These are phyloP conservation scores for Cercospora sp. DNA, from an alignment of 2,329 filamentous ascomycete genomes.

Conservation along the genomic window DNA sequence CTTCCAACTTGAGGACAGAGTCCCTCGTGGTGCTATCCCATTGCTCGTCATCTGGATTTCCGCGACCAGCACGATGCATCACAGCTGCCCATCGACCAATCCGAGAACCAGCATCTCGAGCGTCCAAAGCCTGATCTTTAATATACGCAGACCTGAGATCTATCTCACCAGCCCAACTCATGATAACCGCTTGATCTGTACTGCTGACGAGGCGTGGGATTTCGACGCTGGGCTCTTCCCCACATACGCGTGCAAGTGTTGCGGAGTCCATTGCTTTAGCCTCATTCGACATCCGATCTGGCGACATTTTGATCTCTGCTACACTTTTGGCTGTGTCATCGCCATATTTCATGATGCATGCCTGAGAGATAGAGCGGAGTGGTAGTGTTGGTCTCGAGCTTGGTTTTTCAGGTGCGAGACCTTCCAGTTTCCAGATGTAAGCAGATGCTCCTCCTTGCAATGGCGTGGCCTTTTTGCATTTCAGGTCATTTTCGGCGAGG, in stretches of 20 bases:
- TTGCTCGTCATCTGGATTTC: background rate
- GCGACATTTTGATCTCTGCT: constrained; percentile 2
- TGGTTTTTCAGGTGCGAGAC: background rate
- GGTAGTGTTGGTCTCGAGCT: background rate
- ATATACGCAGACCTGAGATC: constrained; percentile 9
- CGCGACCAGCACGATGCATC: background rate
- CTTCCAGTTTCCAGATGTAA: constrained; percentile 19
- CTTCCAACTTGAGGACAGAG: background rate
- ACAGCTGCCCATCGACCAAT: background rate
- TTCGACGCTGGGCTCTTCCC: constrained; percentile 13
- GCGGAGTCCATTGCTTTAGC: constrained; percentile 6
- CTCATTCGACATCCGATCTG: constrained; percentile 13
- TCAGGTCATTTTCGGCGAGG: constrained; percentile 10
- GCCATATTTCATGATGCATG: constrained; percentile 18
- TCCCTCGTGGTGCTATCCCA: background rate
- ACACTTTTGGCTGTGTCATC: constrained; percentile 10
- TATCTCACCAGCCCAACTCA: constrained; percentile 15
- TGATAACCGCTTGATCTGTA: constrained; percentile 14
- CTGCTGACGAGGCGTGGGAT: constrained; percentile 9
- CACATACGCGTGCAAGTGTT: background rate
- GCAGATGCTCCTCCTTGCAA: constrained; percentile 17
- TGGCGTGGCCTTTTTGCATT: constrained; percentile 9
- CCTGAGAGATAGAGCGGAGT: background rate
- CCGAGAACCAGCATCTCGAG: background rate
- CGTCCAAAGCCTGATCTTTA: constrained; percentile 5